Base-by-base conservation (phyloP, 2,329 filamentous ascomycete genomes). In the Beauveria sp. region DNA sequence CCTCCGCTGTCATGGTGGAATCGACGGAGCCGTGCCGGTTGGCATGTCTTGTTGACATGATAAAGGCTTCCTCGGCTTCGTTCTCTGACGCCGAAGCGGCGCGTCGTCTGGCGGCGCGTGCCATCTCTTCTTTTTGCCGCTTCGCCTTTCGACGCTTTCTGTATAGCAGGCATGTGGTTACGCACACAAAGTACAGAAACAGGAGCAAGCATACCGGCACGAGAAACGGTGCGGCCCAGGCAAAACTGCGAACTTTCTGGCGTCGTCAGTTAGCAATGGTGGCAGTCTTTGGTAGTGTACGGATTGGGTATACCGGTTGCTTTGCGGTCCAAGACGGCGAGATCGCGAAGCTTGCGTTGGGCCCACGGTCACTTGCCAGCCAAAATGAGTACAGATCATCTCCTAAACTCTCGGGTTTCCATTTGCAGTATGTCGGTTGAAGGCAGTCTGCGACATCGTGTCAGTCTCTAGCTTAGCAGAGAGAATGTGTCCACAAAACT, bases 261-360 rank as follows among this genome's bases (percentile, higher is more conserved):
- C 9, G 24, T 12, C 28, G 16, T 22, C 20, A 54, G 43, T 51
- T 22, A 57, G 37, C 8, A 22, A 14, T 28, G 47, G 28, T 34
- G 8, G 18, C 18, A 34, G 16, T 16, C 48, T 51, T 22, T 30
- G 10, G 20, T 12, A 47, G 24, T 48, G 40, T 30, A 54, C 24
- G 20, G 2, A 48, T 47, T 41, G 20, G 44, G 63, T 65, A 64
- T 57, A 70, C 67, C 43, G 62, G 57, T 55, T 67, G 64, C 55
- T 66, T 68, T 16, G 68, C 63, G n/a, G 61, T 69, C 71, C 71
- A 73, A 2, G 69, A 68, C 9, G 70, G 71, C 16, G 72, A 73
- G 7, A 69, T 62, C 2, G 69, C 69, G 69, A 70, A 73, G 41
- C 65, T 69, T 26, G 65, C 41, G 10, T 67, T 66, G 16, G 62